phyloP scores from a whole-genome alignment of 352 stramenopile genomes.

The Sclerospora graminicola region DNA sequence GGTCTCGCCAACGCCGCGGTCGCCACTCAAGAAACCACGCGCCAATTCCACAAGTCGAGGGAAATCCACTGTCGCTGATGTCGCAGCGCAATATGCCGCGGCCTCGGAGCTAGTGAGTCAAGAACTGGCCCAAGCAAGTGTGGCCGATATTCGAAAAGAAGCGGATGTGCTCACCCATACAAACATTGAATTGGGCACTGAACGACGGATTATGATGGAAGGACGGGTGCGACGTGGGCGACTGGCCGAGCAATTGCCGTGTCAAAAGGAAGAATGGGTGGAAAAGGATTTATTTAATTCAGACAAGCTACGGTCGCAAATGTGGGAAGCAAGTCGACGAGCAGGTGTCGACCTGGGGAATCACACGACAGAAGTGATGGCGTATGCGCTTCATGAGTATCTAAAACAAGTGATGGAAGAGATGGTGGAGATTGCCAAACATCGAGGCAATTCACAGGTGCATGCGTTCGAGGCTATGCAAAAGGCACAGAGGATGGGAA shows the following conservation, averaged over 20 bases:
- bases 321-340: conserved; percentile 36
- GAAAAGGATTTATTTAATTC: conserved; percentile 79
- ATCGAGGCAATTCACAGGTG: conserved; percentile 45
- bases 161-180: conserved; percentile 82
- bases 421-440: conserved; percentile 74
- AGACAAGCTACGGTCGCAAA: conserved; percentile 42
- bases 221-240: conserved; percentile 21
- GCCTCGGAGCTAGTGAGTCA: conserved; percentile 23
- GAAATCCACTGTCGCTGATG: conserved; percentile 24
- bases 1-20: conserved; percentile 50
- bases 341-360: conserved; percentile 42
- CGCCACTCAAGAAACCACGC: conserved; percentile 63
- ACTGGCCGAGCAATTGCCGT: conserved; percentile 41
- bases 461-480: conserved; percentile 40
- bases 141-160: conserved; percentile 69
- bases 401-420: conserved; percentile 81
- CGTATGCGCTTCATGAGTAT: conserved; percentile 76
- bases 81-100: conserved; percentile 18
- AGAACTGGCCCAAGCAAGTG: conserved; percentile 51
- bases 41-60: conserved; percentile 29
- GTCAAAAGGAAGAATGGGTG: conserved; percentile 69
- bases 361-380: conserved; percentile 68
- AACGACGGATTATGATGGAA: conserved; percentile 77
- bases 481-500: conserved; percentile 24
- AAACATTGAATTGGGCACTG: conserved; percentile 56